A percentile compares a stretch with the other conserved stretches of the same genome.
phyloP scores from a whole-genome alignment of 2,329 filamentous ascomycete species.

The Ascochyta lentis region DNA sequence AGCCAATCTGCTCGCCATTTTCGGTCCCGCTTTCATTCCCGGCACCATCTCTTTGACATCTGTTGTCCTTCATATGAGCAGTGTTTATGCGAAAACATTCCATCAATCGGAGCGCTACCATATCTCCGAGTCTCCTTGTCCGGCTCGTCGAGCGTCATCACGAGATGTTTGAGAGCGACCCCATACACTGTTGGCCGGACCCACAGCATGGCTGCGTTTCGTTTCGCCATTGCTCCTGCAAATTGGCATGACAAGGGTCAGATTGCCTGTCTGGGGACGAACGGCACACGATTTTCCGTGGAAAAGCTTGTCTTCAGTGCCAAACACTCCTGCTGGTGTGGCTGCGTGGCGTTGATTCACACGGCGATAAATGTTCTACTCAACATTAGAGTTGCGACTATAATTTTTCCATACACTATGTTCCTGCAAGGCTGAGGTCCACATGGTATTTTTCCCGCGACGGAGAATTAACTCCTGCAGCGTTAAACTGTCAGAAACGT shows the following conservation, averaged over 20 bases:
- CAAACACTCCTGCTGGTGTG: slow-evolving; percentile 8
- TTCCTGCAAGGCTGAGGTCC: background rate
- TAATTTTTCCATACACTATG: background rate
- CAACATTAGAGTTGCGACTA: background rate
- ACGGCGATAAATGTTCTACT: background rate
- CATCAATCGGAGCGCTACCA: slow-evolving; percentile 25
- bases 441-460: background rate
- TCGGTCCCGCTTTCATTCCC: slow-evolving; percentile 2
- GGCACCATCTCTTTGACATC: slow-evolving; percentile 6
- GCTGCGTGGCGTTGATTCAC: slow-evolving; percentile 7
- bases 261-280: slow-evolving; percentile 6
- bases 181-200: slow-evolving; percentile 15
- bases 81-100: slow-evolving; percentile 14
- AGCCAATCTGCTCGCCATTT: slow-evolving; percentile 2
- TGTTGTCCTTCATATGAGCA: slow-evolving; percentile 1
- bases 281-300: slow-evolving; percentile 20
- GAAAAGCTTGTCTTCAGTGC: slow-evolving; percentile 15
- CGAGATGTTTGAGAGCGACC: slow-evolving; percentile 8
- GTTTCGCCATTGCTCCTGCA: slow-evolving; percentile 30
- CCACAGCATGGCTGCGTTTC: slow-evolving; percentile 12
- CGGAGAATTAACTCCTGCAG: slow-evolving; percentile 6
- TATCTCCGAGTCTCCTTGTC: background rate
- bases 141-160: background rate
- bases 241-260: slow-evolving; percentile 20
- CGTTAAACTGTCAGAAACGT: background rate